Conservation (phyloP, 2,329 filamentous ascomycete genomes). For the Cercospora sesami region DNA sequence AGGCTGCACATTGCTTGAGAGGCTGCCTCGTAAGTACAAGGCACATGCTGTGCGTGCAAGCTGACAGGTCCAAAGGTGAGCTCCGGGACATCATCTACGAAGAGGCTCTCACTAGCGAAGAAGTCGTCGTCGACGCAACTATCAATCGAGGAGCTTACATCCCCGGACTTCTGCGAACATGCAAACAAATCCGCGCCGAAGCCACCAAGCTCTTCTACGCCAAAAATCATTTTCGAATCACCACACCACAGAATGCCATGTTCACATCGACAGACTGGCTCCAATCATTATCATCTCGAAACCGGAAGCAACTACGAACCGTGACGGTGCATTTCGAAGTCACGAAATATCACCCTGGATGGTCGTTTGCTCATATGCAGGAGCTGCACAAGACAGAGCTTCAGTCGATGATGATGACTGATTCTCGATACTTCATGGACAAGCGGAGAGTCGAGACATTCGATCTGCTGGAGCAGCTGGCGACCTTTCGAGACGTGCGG, state of each 20-base stretch:
- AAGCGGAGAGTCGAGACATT: slow-evolving; percentile 9
- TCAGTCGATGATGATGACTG: slow-evolving; percentile 2
- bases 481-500: neutral
- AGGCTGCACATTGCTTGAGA: slow-evolving; percentile 16
- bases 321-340: slow-evolving; percentile 1
- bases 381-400: slow-evolving; percentile 5
- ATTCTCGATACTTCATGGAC: slow-evolving; percentile 6
- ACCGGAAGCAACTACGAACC: slow-evolving; percentile 6
- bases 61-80: slow-evolving; percentile 10
- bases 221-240: slow-evolving; percentile 11
- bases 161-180: slow-evolving; percentile 13
- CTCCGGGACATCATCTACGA: slow-evolving; percentile 15
- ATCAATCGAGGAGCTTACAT: slow-evolving; percentile 2
- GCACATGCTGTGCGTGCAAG: neutral
- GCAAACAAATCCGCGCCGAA: slow-evolving; percentile 17
- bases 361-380: slow-evolving; percentile 1
- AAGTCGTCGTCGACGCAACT: neutral
- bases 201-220: slow-evolving; percentile 15
- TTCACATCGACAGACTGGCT: slow-evolving; percentile 14
- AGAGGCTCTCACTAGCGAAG: slow-evolving; percentile 3
- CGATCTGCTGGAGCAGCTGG: slow-evolving; percentile 3
- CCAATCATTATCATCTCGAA: slow-evolving; percentile 2
- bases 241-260: slow-evolving; percentile 5
- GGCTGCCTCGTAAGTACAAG: slow-evolving; percentile 15
- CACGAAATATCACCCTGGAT: slow-evolving; percentile 3